phyloP scores from a whole-genome alignment of 352 stramenopile species.

The Saprolegnia diclina region DNA sequence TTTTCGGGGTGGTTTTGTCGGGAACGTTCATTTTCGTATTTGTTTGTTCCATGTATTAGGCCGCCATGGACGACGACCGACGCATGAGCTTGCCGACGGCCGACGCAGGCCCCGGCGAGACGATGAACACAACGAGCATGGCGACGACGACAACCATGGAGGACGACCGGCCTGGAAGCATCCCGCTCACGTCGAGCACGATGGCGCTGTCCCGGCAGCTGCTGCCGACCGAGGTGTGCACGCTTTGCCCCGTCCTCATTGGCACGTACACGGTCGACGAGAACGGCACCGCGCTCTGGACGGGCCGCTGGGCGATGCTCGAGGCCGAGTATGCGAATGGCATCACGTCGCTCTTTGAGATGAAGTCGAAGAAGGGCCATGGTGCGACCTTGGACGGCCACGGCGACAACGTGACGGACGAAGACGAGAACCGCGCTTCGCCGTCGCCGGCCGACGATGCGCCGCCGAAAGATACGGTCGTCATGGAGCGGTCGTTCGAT shows the following conservation, averaged over 20 bases:
- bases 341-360: slow-evolving; percentile 77
- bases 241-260: slow-evolving; percentile 17
- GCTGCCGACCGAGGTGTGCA: slow-evolving; percentile 12
- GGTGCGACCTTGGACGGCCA: slow-evolving; percentile 41
- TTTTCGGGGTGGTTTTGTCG: background rate
- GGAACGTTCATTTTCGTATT: slow-evolving; percentile 29
- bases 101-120: slow-evolving; percentile 2
- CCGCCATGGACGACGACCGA: slow-evolving; percentile 11
- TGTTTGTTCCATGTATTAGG: slow-evolving; percentile 30
- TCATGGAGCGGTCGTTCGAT: slow-evolving; percentile 75
- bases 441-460: slow-evolving; percentile 57
- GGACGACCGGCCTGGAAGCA: background rate
- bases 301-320: slow-evolving; percentile 77
- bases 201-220: slow-evolving; percentile 3
- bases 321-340: slow-evolving; percentile 75
- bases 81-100: background rate
- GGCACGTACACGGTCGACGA: slow-evolving; percentile 25
- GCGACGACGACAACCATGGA: background rate
- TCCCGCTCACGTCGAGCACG: slow-evolving; percentile 19
- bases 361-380: slow-evolving; percentile 75
- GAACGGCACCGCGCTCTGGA: slow-evolving; percentile 50
- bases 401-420: slow-evolving; percentile 45
- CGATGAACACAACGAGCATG: background rate
- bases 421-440: slow-evolving; percentile 49
- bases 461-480: slow-evolving; percentile 55